Evolutionary conservation across 768 basidiomycete species (phyloP), one percentile per base, ranked within the genome.

Genomic region (Suillus luteus): DNA sequence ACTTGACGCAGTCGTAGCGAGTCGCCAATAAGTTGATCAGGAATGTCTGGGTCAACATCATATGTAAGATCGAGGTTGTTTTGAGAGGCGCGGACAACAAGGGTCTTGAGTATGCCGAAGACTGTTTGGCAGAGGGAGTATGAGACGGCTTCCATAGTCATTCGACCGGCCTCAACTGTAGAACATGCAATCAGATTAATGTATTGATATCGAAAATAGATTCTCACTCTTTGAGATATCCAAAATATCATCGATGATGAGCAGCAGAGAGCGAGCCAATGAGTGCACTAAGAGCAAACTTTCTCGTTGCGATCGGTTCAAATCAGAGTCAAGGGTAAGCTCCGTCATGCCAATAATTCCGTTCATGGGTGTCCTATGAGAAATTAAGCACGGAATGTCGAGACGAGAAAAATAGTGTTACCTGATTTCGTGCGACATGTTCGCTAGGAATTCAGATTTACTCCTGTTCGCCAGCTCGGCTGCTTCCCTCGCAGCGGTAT

Each of bases 281-380:
- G 91, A 95, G 74, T 98, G 96, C 9, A 99, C 97, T 41, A 99
- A 87, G 70, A 97, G 82, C 74, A 99, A 80, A 75, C 95, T 97
- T 80, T 99, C 97, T 65, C 96, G 82, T 76, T 99, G 97, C 44
- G 92, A 92, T 67, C 96, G 80, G 65, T 95, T 97, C 68, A 99
- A 78, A 74, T 99, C 97, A 51, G 92, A 95, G 72, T 99, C 97
- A 24, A 99, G 87, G 11, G 97, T 98, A 63, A 99, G 79, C 76
- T 96, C 95, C 31, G 96, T 99, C 95, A 99, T 95, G n/a, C 96
- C 96, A 68, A 99, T 99, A 76, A 99, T 99, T 72, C 97, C 96
- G 73, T 99, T 99, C 96, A 99, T 99, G 0, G 97, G 97, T 27
- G 97, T 99, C 74, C 96, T 95, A 72, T n/a, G 35, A 24, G 12